A percentile compares a stretch with the other conserved stretches of the same genome.
These are phyloP conservation scores for Hyaloperonospora arabidopsidis DNA, from an alignment of 352 stramenopile species.

Conservation along the genomic window DNA sequence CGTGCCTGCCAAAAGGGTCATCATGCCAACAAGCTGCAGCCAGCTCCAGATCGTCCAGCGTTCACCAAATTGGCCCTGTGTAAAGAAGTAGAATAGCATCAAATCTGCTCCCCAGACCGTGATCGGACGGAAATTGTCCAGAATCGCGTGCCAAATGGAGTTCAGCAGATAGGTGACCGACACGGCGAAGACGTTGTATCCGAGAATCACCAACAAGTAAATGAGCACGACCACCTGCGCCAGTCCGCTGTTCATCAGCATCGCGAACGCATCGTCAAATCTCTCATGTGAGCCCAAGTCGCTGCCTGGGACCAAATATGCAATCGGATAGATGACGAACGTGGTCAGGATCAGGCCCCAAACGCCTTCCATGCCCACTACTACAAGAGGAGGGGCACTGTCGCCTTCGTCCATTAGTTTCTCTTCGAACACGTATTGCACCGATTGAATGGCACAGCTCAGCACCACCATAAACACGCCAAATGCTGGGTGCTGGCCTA, in stretches of 20 bases:
- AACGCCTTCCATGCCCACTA: conserved; percentile 93
- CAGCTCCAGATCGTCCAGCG: conserved; percentile 91
- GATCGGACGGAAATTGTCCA: conserved; percentile 96
- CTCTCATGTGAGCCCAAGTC: conserved; percentile 93
- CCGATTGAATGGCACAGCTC: conserved; percentile 90
- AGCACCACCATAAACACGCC: conserved; percentile 92
- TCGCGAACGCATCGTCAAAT: conserved; percentile 72
- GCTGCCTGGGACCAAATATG: conserved; percentile 83
- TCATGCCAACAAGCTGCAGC: conserved; percentile 91
- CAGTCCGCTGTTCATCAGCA: conserved; percentile 59
- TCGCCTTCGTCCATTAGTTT: conserved; percentile 94
- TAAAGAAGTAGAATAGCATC: conserved; percentile 94
- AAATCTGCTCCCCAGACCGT: conserved; percentile 94
- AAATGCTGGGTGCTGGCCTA: conserved; percentile 67
- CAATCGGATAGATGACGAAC: conserved; percentile 91
- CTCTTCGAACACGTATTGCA: conserved; percentile 97
- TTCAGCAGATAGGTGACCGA: conserved; percentile 94
- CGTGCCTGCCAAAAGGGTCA: conserved; percentile 90
- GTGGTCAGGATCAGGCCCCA: conserved; percentile 92
- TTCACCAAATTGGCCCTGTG: conserved; percentile 87
- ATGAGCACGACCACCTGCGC: conserved; percentile 66
- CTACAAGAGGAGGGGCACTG: conserved; percentile 88
- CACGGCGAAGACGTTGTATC: conserved; percentile 96
- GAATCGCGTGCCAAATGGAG: conserved; percentile 96
- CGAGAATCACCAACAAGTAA: conserved; percentile 91